Evolutionary conservation across 2,329 filamentous ascomycete species (phyloP).

Genomic region (Fusarium gaditjirri): DNA sequence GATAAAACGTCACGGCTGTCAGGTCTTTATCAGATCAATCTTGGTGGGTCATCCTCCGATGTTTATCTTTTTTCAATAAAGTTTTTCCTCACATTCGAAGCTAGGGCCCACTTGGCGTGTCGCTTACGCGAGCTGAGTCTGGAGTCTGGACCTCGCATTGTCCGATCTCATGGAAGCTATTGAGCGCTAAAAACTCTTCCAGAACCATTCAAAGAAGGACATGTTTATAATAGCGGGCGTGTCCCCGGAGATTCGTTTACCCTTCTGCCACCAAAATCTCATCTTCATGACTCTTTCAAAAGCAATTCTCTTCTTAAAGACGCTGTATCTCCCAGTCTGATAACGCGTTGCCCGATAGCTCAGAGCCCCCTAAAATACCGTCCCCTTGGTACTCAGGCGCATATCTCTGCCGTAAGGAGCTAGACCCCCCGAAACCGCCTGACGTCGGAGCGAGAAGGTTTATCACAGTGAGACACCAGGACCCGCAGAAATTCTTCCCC

Average conservation of each 20-base stretch:
- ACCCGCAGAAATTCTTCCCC: conserved; percentile 2
- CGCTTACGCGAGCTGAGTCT: background rate
- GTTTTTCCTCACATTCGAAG: background rate
- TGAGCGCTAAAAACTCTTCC: background rate
- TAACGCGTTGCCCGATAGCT: background rate
- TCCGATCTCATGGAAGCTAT: background rate
- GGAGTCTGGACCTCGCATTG: background rate
- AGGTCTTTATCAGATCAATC: conserved; percentile 40
- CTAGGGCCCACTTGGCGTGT: conserved; percentile 10
- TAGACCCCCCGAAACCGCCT: conserved; percentile 6
- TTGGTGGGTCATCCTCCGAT: conserved; percentile 18
- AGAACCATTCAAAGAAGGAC: background rate
- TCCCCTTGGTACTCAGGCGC: background rate
- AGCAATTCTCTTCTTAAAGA: background rate
- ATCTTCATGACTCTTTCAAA: background rate
- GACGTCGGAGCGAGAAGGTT: conserved; percentile 20
- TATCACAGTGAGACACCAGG: conserved; percentile 34
- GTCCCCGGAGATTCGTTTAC: accelerated
- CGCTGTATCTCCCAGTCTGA: accelerated
- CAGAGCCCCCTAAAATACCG: background rate
- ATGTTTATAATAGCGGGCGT: background rate
- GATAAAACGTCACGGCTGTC: conserved; percentile 1
- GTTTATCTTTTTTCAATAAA: background rate
- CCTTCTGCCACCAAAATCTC: background rate
- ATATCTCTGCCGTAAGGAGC: background rate